Conservation (phyloP, 805 yeast genomes). For the Starmerella asiatica region DNA sequence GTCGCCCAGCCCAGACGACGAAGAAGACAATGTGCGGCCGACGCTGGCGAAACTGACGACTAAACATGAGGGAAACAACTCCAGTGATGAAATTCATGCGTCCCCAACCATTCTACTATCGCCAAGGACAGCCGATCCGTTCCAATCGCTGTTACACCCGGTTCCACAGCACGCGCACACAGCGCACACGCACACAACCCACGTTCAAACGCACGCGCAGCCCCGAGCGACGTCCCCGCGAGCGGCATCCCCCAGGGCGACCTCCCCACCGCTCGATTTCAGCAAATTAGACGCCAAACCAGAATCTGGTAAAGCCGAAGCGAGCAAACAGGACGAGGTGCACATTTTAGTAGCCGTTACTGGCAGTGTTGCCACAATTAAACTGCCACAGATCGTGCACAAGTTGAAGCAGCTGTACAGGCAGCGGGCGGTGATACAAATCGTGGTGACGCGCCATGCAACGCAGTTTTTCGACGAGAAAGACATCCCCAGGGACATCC, state of each 20-base stretch:
- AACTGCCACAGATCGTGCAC: slow-evolving; percentile 78
- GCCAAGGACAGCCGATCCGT: not conserved
- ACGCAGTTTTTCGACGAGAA: slow-evolving; percentile 26
- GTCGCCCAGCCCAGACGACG: slow-evolving; percentile 2
- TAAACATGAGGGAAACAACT: not conserved
- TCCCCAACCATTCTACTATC: not conserved
- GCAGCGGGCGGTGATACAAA: slow-evolving; percentile 63
- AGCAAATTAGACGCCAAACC: not conserved
- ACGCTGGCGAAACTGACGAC: not conserved
- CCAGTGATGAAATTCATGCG: not conserved
- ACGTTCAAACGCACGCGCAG: not conserved
- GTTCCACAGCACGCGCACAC: not conserved
- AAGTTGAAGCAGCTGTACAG: slow-evolving; percentile 67
- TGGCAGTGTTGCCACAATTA: slow-evolving; percentile 93
- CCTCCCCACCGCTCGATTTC: not conserved
- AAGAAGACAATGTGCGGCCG: too few species aligned
- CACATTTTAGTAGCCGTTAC: slow-evolving; percentile 88
- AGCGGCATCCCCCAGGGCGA: not conserved
- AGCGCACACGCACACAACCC: not conserved
- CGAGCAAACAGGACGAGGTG: slow-evolving; percentile 43
- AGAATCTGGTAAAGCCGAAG: not conserved
- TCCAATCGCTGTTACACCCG: not conserved
- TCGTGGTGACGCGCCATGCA: slow-evolving; percentile 51
- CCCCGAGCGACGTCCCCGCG: not conserved
- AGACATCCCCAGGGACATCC: slow-evolving; percentile 40